Conservation (phyloP, 192 early-diverging fungal species). For the Coemansia sp. region DNA sequence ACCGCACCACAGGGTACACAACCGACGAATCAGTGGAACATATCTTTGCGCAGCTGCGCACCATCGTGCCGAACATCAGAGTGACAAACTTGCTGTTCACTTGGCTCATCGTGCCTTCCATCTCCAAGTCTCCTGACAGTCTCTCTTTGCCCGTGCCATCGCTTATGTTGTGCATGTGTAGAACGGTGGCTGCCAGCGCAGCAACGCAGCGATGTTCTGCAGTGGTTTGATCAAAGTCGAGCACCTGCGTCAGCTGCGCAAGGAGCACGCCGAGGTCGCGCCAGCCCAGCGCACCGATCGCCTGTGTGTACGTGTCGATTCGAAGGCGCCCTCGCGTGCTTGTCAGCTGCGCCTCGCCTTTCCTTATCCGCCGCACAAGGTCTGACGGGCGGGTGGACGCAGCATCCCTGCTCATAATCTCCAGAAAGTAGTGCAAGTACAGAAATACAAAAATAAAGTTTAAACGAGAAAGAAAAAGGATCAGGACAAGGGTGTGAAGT, state of each 20-base stretch:
- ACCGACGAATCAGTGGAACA: neutral
- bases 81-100: slow-evolving; percentile 26
- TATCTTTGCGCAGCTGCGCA: neutral
- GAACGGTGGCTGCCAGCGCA: slow-evolving; percentile 18
- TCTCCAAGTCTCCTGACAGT: neutral
- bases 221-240: neutral
- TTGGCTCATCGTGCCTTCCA: neutral
- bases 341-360: slow-evolving; percentile 16
- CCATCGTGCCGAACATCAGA: slow-evolving; percentile 14
- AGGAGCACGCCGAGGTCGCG: slow-evolving; percentile 38
- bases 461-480: neutral
- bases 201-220: slow-evolving; percentile 10
- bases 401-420: neutral
- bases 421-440: too few relatives aligned
- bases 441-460: neutral
- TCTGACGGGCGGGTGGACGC: neutral
- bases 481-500: too few relatives aligned
- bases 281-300: slow-evolving; percentile 21
- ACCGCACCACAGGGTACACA: slow-evolving; percentile 2
- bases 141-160: too few relatives aligned
- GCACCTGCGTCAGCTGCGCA: slow-evolving; percentile 13
- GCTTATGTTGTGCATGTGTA: slow-evolving; percentile 18
- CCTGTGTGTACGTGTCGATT: slow-evolving; percentile 8
- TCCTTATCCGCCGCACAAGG: slow-evolving; percentile 26
- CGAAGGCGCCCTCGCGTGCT: slow-evolving; percentile 13